These are phyloP conservation scores for Fusarium oxysporum DNA, from an alignment of 2,329 filamentous ascomycete genomes.

Conservation along the genomic window DNA sequence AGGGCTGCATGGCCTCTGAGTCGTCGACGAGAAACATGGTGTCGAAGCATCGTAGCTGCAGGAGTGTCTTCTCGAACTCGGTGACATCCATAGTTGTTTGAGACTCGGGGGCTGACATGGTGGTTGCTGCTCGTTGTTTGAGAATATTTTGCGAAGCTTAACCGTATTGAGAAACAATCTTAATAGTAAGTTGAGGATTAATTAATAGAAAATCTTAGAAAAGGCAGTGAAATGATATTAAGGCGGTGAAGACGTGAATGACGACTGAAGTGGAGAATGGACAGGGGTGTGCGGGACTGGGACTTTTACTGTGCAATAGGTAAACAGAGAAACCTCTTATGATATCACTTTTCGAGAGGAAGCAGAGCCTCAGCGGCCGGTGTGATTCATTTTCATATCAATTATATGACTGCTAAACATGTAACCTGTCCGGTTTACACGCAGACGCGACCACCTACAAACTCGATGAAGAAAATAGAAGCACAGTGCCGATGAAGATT, in stretches of 20 bases:
- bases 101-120: not conserved
- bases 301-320: not conserved
- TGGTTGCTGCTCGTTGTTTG: not conserved
- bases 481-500: too few relatives aligned
- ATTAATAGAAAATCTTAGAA: not conserved
- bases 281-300: not conserved
- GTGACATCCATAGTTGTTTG: not conserved
- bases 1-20: constrained; percentile 17
- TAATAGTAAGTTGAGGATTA: not conserved
- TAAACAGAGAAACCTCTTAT: too few relatives aligned
- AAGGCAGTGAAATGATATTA: not conserved
- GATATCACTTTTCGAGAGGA: too few relatives aligned
- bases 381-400: too few relatives aligned
- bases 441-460: too few relatives aligned
- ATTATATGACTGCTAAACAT: too few relatives aligned
- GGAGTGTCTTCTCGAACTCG: constrained; percentile 17
- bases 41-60: constrained; percentile 18
- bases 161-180: not conserved
- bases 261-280: not conserved
- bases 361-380: too few relatives aligned
- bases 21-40: constrained; percentile 21
- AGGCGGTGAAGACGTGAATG: constrained; percentile 18
- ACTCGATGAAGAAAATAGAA: too few relatives aligned
- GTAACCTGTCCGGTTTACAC: too few relatives aligned
- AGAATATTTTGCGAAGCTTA: not conserved